A percentile compares a stretch with the other conserved stretches of the same genome.
phyloP scores from a whole-genome alignment of 1,284 basidiomycete species.

The Ustilago nuda region DNA sequence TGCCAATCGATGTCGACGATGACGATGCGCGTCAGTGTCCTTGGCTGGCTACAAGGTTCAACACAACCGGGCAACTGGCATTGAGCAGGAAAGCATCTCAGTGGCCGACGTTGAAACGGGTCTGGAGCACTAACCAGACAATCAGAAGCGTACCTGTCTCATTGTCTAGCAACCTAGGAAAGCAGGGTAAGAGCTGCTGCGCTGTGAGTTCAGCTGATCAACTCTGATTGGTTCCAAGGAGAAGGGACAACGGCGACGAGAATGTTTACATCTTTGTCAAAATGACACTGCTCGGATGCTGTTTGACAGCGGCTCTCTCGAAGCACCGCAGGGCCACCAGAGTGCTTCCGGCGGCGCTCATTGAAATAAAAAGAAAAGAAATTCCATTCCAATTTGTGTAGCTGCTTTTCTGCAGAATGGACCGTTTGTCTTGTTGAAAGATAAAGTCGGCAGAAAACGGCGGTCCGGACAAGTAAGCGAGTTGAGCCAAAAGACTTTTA shows the following conservation, averaged over 20 bases:
- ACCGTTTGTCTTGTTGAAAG: not conserved
- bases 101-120: slow-evolving; percentile 10
- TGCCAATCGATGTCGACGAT: not conserved
- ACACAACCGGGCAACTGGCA: not conserved
- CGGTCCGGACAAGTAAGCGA: slow-evolving; percentile 14
- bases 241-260: not conserved
- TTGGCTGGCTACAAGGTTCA: slow-evolving; percentile 3
- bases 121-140: no score
- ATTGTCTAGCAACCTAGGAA: not conserved
- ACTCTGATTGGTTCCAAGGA: not conserved
- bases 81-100: slow-evolving; percentile 3
- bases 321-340: no score
- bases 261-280: not conserved
- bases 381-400: slow-evolving; percentile 12
- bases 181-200: slow-evolving; percentile 1
- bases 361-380: slow-evolving; percentile 3
- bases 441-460: slow-evolving; percentile 8
- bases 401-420: not conserved
- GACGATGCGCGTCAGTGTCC: not conserved
- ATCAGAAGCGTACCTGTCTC: no score
- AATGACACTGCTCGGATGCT: slow-evolving; percentile 11
- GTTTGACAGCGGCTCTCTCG: slow-evolving; percentile 14
- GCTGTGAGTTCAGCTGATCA: not conserved
- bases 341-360: slow-evolving; percentile 17
- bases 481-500: slow-evolving; percentile 7